A percentile compares a stretch with the other conserved stretches of the same genome.
Conservation (phyloP, 805 yeast species). For the Clavispora vitiphila region DNA sequence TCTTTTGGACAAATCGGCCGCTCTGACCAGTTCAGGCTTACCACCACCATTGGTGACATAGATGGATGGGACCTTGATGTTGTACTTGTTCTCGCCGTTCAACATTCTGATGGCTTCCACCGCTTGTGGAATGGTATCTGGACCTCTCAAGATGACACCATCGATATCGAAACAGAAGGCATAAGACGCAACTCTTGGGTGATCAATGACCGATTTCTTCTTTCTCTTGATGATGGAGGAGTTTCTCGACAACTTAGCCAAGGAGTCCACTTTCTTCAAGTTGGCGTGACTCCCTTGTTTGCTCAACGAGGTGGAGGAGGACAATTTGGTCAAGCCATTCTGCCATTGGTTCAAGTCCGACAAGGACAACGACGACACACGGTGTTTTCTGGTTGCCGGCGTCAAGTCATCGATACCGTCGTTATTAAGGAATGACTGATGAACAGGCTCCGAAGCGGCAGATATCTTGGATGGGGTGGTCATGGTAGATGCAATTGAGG, state of each 20-base stretch:
- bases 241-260: slow-evolving; percentile 43
- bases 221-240: slow-evolving; percentile 41
- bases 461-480: slow-evolving; percentile 3
- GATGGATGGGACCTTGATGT: slow-evolving; percentile 72
- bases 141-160: slow-evolving; percentile 84
- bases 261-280: slow-evolving; percentile 39
- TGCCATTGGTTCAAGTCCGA: slow-evolving; percentile 66
- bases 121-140: slow-evolving; percentile 79
- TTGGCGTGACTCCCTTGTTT: slow-evolving; percentile 30
- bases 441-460: slow-evolving; percentile 14
- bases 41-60: slow-evolving; percentile 92
- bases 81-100: slow-evolving; percentile 73
- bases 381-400: slow-evolving; percentile 56
- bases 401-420: slow-evolving; percentile 67
- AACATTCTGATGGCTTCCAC: slow-evolving; percentile 64
- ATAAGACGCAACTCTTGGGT: slow-evolving; percentile 68
- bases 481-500: background rate
- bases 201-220: slow-evolving; percentile 56
- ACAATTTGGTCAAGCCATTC: slow-evolving; percentile 37
- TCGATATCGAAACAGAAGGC: slow-evolving; percentile 93
- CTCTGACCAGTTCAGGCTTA: slow-evolving; percentile 68
- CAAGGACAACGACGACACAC: slow-evolving; percentile 62
- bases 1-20: slow-evolving; percentile 62
- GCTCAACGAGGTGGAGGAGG: slow-evolving; percentile 31
- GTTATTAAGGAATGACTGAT: slow-evolving; percentile 59